These are phyloP conservation scores for Geum urbanum DNA, from an alignment of 306 rosid species.

Conservation along the genomic window DNA sequence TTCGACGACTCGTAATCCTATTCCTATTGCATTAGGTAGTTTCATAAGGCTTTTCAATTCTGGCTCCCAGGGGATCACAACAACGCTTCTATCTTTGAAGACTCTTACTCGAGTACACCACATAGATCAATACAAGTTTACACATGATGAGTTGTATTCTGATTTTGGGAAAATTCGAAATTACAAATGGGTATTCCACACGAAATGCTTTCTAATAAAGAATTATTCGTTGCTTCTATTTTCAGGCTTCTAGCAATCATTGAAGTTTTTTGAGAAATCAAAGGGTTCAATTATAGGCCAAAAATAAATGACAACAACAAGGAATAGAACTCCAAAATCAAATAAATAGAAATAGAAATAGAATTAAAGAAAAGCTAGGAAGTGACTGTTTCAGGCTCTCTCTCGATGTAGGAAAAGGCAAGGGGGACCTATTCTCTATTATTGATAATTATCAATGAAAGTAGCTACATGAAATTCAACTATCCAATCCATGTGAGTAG, in stretches of 20 bases:
- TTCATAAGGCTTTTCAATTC: too few species aligned
- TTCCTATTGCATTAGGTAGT: background rate
- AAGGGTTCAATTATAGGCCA: too few species aligned
- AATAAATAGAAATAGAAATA: too few species aligned
- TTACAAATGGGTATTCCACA: background rate
- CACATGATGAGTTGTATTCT: background rate
- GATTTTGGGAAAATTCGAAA: conserved; percentile 8
- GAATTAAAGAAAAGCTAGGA: too few species aligned
- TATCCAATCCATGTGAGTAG: conserved; percentile 1
- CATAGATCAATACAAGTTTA: too few species aligned
- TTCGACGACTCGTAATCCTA: background rate
- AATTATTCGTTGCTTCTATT: background rate
- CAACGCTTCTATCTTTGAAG: too few species aligned
- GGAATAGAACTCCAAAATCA: too few species aligned
- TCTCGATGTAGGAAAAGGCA: background rate
- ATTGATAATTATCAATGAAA: background rate
- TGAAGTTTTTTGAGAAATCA: background rate
- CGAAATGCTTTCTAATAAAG: background rate
- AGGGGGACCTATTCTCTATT: background rate
- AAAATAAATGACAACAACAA: too few species aligned
- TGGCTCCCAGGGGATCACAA: too few species aligned
- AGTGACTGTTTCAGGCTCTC: too few species aligned
- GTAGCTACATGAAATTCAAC: background rate
- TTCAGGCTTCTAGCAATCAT: background rate
- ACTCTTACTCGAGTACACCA: too few species aligned